phyloP scores from a whole-genome alignment of 2,329 filamentous ascomycete species.

The Hypoxylon sp. region DNA sequence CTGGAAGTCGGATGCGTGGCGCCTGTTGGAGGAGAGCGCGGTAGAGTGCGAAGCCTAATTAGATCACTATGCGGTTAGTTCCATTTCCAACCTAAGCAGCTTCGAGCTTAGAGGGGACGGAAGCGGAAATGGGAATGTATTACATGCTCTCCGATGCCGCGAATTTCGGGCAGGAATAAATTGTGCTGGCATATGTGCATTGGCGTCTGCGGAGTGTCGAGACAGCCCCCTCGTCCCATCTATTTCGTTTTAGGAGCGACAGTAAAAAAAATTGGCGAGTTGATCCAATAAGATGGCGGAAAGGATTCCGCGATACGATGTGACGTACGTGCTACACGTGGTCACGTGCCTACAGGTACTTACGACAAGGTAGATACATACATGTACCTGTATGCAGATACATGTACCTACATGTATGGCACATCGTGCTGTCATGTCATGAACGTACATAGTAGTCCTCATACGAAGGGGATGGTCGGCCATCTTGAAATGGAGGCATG shows the following conservation, averaged over 20 bases:
- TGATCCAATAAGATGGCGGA: slow-evolving; percentile 18
- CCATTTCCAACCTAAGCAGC: neutral
- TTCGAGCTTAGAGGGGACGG: neutral
- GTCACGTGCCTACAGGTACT: slow-evolving; percentile 18
- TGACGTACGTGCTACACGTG: neutral
- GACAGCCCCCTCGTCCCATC: slow-evolving; percentile 1
- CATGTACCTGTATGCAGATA: neutral
- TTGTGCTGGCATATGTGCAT: slow-evolving; percentile 31
- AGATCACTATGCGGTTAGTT: slow-evolving; percentile 11
- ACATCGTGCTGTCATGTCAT: neutral
- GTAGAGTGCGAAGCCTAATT: slow-evolving; percentile 73
- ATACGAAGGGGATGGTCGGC: neutral
- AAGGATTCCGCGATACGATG: slow-evolving; percentile 24
- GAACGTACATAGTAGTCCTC: neutral
- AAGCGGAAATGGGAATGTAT: neutral
- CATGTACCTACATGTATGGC: neutral
- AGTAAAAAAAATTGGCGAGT: neutral
- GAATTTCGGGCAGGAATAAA: slow-evolving; percentile 59
- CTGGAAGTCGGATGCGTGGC: slow-evolving; percentile 59
- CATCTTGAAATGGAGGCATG: neutral
- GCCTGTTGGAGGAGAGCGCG: slow-evolving; percentile 71
- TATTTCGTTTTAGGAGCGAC: neutral
- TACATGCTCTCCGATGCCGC: slow-evolving; percentile 62
- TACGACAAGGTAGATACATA: neutral
- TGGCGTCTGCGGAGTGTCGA: slow-evolving; percentile 4